Base-by-base conservation (phyloP, 2,329 filamentous ascomycete genomes). In the Ciborinia camelliae region DNA sequence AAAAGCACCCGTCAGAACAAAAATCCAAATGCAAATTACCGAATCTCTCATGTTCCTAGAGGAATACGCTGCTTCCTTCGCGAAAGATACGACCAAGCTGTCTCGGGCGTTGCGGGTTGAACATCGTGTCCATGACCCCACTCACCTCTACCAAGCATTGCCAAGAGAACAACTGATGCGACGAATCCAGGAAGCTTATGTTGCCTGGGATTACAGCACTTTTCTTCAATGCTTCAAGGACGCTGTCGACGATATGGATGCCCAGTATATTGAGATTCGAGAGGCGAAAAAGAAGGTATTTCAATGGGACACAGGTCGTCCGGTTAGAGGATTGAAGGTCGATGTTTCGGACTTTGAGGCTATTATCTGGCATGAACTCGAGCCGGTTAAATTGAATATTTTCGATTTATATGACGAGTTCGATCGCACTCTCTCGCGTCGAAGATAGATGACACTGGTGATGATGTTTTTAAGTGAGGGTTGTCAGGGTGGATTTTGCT, bases 401-500 rank as follows among this genome's bases (percentile, higher is more conserved):
- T 20, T 18, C 3, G 35, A 55, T n/a, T 54, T 54, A 7, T 7
- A 54, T 15, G n/a, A 54, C 14, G n/a, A n/a, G n/a, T n/a, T n/a
- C n/a, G n/a, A n/a, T n/a, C n/a, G n/a, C n/a, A n/a, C n/a, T n/a
- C n/a, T n/a, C n/a, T n/a, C n/a, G n/a, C n/a, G n/a, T n/a, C 23
- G 37, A 28, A 15, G 23, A 28, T 41, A n/a, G 35, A 20, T 10
- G 5, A 6, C 1, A 20, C 15, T 35, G 39, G 12, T 45, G 12
- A 23, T 18, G 54, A 12, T 1, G 0, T 5, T 14, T 30, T 18
- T 7, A 30, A 28, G 15, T 30, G 1, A 14, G 45, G n/a, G 6
- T 1, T 12, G 2, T 6, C 10, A 23, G 1, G 23, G 3, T 12
- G 2, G n/a, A n/a, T n/a, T n/a, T n/a, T n/a, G n/a, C n/a, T n/a